Percentiles rank a stretch among this genome's conserved stretches.
Conservation (phyloP, 148 eudicot genomes). For the Cornus suecica region DNA sequence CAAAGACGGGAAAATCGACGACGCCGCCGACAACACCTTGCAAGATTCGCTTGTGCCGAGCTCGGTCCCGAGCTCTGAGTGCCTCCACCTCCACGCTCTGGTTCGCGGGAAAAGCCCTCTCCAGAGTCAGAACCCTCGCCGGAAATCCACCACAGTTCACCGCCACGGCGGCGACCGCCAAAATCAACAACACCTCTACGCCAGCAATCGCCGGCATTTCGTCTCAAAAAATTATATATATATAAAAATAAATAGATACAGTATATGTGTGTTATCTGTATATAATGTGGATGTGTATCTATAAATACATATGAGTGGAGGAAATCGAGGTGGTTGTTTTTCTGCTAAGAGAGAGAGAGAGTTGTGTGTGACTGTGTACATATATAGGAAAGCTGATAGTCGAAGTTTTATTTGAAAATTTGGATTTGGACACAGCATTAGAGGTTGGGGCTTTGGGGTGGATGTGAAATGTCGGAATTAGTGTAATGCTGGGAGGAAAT, state of each 20-base stretch:
- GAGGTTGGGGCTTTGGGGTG: too few relatives aligned
- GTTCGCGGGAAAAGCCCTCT: constrained; percentile 65
- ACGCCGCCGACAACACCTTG: constrained; percentile 55
- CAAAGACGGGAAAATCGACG: constrained; percentile 68
- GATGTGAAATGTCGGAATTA: neutral
- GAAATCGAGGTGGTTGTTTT: neutral
- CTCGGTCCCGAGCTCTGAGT: constrained; percentile 55
- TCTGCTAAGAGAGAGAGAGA: neutral
- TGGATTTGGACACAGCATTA: neutral
- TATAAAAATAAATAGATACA: neutral
- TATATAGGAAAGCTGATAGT: neutral
- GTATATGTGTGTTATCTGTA: neutral
- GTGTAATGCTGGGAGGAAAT: neutral
- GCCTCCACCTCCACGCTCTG: constrained; percentile 51
- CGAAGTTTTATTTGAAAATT: neutral
- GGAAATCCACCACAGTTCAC: constrained; percentile 23
- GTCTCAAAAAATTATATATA: neutral
- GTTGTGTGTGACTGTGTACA: neutral
- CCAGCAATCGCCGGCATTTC: constrained; percentile 18
- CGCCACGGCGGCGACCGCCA: constrained; percentile 20
- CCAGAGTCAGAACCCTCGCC: constrained; percentile 44
- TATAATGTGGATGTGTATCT: neutral
- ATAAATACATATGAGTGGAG: neutral
- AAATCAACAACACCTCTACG: constrained; percentile 19
- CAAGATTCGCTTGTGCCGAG: constrained; percentile 66